Conservation (phyloP, 768 basidiomycete genomes). For the Lepiota venenata region DNA sequence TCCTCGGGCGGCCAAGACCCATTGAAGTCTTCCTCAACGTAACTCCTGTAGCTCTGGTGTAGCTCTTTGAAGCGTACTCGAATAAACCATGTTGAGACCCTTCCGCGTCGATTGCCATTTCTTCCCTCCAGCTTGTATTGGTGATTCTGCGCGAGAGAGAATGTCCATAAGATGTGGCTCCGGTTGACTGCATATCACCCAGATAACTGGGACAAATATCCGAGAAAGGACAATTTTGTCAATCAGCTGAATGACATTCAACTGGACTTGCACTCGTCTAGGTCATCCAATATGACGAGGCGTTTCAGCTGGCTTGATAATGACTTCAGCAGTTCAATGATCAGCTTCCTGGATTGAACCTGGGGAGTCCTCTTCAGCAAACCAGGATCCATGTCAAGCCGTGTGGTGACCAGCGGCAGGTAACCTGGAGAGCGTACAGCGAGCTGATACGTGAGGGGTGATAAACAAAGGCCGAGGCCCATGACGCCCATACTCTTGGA, state of each 20-base stretch:
- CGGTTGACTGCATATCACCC: conserved; percentile 9
- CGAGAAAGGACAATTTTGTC: not conserved
- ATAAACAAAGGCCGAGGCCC: not conserved
- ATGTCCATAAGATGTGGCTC: conserved; percentile 7
- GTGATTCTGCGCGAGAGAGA: not conserved
- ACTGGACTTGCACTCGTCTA: conserved; percentile 14
- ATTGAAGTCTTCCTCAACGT: too few relatives aligned
- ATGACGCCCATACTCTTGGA: not conserved
- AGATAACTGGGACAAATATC: conserved; percentile 3
- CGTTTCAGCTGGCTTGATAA: not conserved
- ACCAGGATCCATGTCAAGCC: not conserved
- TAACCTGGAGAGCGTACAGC: not conserved
- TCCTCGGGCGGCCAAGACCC: conserved; percentile 8
- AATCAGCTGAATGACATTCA: conserved; percentile 6
- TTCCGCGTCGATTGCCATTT: not conserved
- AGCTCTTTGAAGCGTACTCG: not conserved
- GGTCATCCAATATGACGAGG: conserved; percentile 5
- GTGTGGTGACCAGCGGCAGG: not conserved
- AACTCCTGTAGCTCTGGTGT: not conserved
- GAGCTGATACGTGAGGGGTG: conserved; percentile 3
- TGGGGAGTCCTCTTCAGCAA: not conserved
- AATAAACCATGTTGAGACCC: not conserved
- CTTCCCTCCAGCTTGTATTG: not conserved
- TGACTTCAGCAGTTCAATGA: not conserved
- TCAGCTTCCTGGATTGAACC: not conserved